Base-by-base conservation (phyloP, 495 filamentous ascomycete species). In the Penicillium bovifimosum region DNA sequence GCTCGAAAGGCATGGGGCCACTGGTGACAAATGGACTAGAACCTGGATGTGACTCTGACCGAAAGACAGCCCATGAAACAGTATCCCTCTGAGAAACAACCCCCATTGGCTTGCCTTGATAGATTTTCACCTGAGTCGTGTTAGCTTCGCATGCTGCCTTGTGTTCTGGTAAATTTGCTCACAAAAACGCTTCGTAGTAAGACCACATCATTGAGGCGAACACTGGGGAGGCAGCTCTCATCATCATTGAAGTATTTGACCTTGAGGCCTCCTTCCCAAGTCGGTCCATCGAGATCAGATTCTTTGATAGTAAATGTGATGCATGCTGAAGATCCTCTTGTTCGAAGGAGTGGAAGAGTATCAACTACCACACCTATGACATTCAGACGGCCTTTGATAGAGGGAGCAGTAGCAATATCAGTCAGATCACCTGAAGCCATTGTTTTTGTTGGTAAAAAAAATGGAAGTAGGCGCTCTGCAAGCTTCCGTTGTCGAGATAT, bases 221-320 rank as follows among this genome's bases (percentile, higher is more conserved):
- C 58, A 35, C 53, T 49, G 9, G 79, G 79, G 13, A 81, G 53
- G 7, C 58, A 34, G 28, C 46, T 60, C 31, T 66, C 57, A 28
- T 66, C 58, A 11, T 70, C 61, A 43, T 68, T 73, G 59, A 82
- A 82, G 54, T 72, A 80, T 41, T 72, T 78, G 51, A 80, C 56
- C 55, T 71, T 78, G 17, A 80, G 60, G 13, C 77, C 74, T 26
- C 70, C 65, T 31, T 33, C 26, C 65, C 72, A 69, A 35, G 40
- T 46, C 33, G 62, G 58, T 11, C 48, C 54, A 51, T 71, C 65
- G 9, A 72, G 61, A 11, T 70, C 58, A 0, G 47, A 52, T 54
- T 81, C 79, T 52, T 71, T 74, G 28, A 82, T 59, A 6, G 75
- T 78, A 41, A 81, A 80, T 6, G 74, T 79, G 42, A 72, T 62